These are phyloP conservation scores for Flaveria ramosissima DNA, from an alignment of 129 eudicot species.

Conservation along the genomic window DNA sequence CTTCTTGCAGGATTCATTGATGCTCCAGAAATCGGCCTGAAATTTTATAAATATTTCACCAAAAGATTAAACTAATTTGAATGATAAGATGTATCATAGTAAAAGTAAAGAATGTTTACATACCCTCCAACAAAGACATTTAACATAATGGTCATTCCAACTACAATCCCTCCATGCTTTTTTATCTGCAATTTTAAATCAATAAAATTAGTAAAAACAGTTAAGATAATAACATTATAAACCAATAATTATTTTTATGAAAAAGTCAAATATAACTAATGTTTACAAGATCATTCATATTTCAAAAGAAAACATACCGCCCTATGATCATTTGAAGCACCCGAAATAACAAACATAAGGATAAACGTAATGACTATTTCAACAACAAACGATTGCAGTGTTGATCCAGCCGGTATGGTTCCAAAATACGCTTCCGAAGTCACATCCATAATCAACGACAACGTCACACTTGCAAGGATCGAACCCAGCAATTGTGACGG, in stretches of 20 bases:
- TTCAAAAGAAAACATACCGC: slow-evolving; percentile 46
- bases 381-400: slow-evolving; percentile 57
- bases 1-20: slow-evolving; percentile 98
- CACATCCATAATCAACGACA: slow-evolving; percentile 48
- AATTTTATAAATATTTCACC: background rate
- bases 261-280: no score
- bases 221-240: no score
- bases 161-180: slow-evolving; percentile 61
- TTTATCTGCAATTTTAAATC: slow-evolving; percentile 44
- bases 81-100: no score
- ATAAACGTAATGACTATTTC: slow-evolving; percentile 70
- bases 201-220: background rate
- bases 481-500: slow-evolving; percentile 61
- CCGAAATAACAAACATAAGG: slow-evolving; percentile 75
- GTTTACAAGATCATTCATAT: background rate
- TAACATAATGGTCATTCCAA: slow-evolving; percentile 85
- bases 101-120: background rate
- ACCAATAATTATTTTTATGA: no score
- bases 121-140: slow-evolving; percentile 90
- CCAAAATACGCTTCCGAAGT: slow-evolving; percentile 56
- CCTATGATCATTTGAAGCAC: slow-evolving; percentile 64
- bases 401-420: slow-evolving; percentile 58
- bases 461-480: slow-evolving; percentile 58
- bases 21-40: slow-evolving; percentile 88
- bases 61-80: background rate